Base-by-base conservation (phyloP, 139 green algal genomes). In the Astrephomene gubernaculifera region DNA sequence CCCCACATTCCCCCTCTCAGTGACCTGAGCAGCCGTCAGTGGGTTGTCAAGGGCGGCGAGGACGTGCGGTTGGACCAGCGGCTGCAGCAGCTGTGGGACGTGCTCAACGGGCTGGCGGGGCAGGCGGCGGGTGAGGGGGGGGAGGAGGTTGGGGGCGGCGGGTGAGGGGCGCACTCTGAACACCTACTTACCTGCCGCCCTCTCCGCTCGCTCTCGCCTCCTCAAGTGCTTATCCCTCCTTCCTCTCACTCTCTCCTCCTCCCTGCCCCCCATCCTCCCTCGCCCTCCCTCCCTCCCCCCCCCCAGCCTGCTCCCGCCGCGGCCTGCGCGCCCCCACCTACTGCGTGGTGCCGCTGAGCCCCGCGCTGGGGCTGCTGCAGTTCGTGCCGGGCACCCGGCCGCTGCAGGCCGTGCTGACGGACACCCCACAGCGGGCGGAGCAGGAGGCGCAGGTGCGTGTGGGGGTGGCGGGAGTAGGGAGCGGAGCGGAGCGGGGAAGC, bases 51-150 rank as follows among this genome's bases (percentile, higher is more conserved):
- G 72, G 94, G 93, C 22, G 93, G 91, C 1, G 94, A 97, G 83
- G 94, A 97, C 60, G 54, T 96, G 61, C 89, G 94, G 35, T 87
- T 93, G 29, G 94, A 97, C 74, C 86, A 94, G 87, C 90, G 94
- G 53, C 72, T 97, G 36, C 72, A 95, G 87, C 89, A 92, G 80
- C 85, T 97, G 45, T 95, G 95, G 60, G 79, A 83, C 27, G 89
- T 93, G 4, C 91, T 95, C 86, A 93, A 95, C 53, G 88, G 90
- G 0, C 79, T 96, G 35, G 83, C 89, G n/a, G 33, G 21, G 22
- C 52, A 71, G 9, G 69, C 88, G 61, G 45, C 86, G 17, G 85
- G 81, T 65, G 64, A 52, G 63, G 31, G 33, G 31, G 35, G 25
- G 35, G 39, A 24, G 54, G 74, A 24, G 1, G 70, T 25, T 33